Evolutionary conservation across 192 early-diverging fungal species (phyloP), one percentile per base, ranked within the genome.

Genomic region (Gigaspora rosea): DNA sequence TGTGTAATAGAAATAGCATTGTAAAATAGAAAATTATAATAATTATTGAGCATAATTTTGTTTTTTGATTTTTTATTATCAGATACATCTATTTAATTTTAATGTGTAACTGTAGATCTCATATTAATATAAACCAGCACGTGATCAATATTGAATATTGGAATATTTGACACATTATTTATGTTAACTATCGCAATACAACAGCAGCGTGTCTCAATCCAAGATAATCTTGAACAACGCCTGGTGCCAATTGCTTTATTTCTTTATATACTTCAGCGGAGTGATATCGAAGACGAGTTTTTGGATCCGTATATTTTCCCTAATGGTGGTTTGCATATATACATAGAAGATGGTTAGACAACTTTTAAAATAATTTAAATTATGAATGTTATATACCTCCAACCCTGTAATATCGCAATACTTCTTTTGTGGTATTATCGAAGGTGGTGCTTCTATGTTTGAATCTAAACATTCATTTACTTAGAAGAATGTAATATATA

Each of bases 381-480:
- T 27, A 48, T 4, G 0, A 73, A 47, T 11, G n/a, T 73, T 4
- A 58, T n/a, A 66, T 52, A 89, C 90, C 83, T 93, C 92, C 54
- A 96, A 82, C 20, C 95, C 95, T 8, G 95, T 96, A 63, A 96
- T 89, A 78, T 96, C 95, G 80, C 95, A 96, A 84, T 96, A 96
- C 78, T 95, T 95, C 83, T 94, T 94, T 78, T 90, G 88, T 13
- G 95, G 95, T 48, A 84, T 67, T 71, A 96, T 82, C 35, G 95
- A 95, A 33, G 95, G 95, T 71, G 93, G 85, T 13, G 92, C 92
- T 78, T 96, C 92, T 48, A 95, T 94, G 58, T 85, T 91, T 86
- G 91, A 92, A 81, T 94, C 92, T 93, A 77, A 18, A 27, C 35
- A 1, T 58, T 36, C 67, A 20, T 72, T 46, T 80, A 78, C 78